Conservation (phyloP, 805 yeast genomes). For the Candida caryicola region DNA sequence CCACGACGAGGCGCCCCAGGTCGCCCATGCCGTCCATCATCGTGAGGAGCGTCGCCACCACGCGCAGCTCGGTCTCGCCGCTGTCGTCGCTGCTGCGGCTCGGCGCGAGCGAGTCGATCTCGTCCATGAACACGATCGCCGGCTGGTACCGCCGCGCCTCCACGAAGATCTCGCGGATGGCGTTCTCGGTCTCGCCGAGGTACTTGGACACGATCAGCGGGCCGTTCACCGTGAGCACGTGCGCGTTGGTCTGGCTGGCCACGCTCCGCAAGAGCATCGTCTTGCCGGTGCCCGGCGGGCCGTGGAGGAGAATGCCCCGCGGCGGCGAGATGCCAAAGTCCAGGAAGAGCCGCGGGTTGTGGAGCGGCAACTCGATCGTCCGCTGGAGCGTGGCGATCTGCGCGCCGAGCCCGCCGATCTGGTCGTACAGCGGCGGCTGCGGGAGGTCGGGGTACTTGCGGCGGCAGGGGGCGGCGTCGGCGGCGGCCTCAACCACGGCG, state of each 20-base stretch:
- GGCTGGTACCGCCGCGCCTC: slow-evolving; percentile 91
- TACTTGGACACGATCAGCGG: slow-evolving; percentile 91
- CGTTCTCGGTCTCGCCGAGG: slow-evolving; percentile 89
- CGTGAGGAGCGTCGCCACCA: slow-evolving; percentile 83
- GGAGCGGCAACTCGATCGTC: slow-evolving; percentile 76
- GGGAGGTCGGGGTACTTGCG: slow-evolving; percentile 45
- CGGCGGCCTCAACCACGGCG: slow-evolving; percentile 7
- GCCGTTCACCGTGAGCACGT: slow-evolving; percentile 81
- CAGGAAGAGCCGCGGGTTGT: slow-evolving; percentile 70
- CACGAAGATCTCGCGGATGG: slow-evolving; percentile 73
- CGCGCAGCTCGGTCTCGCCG: slow-evolving; percentile 87
- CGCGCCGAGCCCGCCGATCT: slow-evolving; percentile 74
- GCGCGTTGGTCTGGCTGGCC: slow-evolving; percentile 77
- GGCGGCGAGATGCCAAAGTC: slow-evolving; percentile 92
- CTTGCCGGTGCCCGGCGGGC: slow-evolving; percentile 97
- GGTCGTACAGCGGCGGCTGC: slow-evolving; percentile 42
- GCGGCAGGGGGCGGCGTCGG: slow-evolving; percentile 14
- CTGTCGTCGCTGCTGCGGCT: slow-evolving; percentile 78
- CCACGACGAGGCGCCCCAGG: slow-evolving; percentile 61
- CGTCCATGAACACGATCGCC: slow-evolving; percentile 84
- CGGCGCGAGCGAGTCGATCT: slow-evolving; percentile 90
- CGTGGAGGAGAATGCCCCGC: slow-evolving; percentile 88
- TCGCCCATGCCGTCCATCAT: slow-evolving; percentile 77
- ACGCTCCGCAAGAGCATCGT: slow-evolving; percentile 83
- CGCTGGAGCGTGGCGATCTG: slow-evolving; percentile 62